A percentile compares a stretch with the other conserved stretches of the same genome.
These are phyloP conservation scores for Fraxinus sp. DNA, from an alignment of 305 asterid genomes.

Conservation along the genomic window DNA sequence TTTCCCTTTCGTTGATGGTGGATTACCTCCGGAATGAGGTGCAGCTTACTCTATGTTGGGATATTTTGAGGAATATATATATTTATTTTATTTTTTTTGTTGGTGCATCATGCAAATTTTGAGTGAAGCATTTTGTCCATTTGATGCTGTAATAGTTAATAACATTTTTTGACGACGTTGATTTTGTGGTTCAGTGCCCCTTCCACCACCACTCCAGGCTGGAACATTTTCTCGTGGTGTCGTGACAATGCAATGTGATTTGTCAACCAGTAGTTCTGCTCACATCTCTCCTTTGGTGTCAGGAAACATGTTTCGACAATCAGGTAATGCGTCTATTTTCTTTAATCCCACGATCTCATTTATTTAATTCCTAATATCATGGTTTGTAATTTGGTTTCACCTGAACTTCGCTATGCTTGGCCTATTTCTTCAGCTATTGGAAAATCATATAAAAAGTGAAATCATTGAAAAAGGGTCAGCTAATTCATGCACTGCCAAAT, in stretches of 20 bases:
- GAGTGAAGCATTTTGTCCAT: not conserved
- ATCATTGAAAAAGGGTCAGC: constrained; percentile 60
- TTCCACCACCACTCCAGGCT: constrained; percentile 98
- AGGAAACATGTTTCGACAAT: constrained; percentile 96
- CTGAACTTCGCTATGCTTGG: constrained; percentile 19
- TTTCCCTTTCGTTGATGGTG: not conserved
- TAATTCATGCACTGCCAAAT: constrained; percentile 57
- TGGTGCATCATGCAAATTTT: constrained; percentile 8
- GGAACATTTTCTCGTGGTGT: constrained; percentile 94
- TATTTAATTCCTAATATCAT: not conserved
- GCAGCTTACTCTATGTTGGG: not conserved
- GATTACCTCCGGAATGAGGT: not conserved
- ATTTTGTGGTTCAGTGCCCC: constrained; percentile 59
- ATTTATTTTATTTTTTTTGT: not conserved
- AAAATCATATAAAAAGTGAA: constrained; percentile 95
- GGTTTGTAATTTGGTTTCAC: not conserved
- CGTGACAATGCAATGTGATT: constrained; percentile 94
- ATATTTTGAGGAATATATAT: not conserved
- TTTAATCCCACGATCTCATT: not conserved
- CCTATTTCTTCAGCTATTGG: constrained; percentile 57
- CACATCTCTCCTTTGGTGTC: constrained; percentile 94
- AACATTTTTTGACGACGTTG: constrained; percentile 22
- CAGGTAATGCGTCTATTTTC: constrained; percentile 43
- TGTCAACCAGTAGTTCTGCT: constrained; percentile 88
- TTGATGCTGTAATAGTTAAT: not conserved